Conservation (phyloP, 2,329 filamentous ascomycete genomes). For the Laburnicola sp. region DNA sequence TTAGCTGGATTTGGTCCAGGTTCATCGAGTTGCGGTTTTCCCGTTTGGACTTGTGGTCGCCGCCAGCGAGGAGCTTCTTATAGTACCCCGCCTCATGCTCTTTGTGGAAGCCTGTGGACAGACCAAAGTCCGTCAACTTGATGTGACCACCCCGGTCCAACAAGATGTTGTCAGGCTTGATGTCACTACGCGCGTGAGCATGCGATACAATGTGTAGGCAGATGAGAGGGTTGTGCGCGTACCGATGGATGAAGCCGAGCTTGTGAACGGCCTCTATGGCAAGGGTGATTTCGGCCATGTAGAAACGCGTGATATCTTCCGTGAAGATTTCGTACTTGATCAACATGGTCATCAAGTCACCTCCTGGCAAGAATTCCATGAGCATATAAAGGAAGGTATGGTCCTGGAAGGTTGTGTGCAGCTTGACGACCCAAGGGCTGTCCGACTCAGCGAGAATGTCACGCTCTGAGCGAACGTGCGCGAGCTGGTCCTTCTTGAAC, state of each 20-base stretch:
- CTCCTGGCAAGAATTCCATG: conserved; percentile 98
- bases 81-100: conserved; percentile 98
- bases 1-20: conserved; percentile 96
- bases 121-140: conserved; percentile 96
- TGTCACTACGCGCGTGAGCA: conserved; percentile 67
- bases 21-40: conserved; percentile 88
- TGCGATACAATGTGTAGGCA: neutral
- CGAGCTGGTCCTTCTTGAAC: conserved; percentile 98
- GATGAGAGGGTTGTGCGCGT: conserved; percentile 40
- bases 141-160: conserved; percentile 94
- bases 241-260: conserved; percentile 97
- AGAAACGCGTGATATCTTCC: conserved; percentile 97
- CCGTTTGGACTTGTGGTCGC: conserved; percentile 49
- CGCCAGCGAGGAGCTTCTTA: conserved; percentile 85
- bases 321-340: conserved; percentile 99
- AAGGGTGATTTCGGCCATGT: conserved; percentile 96
- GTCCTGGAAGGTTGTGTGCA: conserved; percentile 98
- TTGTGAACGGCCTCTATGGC: conserved; percentile 99
- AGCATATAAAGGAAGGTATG: conserved; percentile 96
- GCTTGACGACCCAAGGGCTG: conserved; percentile 98
- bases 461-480: conserved; percentile 94
- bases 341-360: conserved; percentile 99
- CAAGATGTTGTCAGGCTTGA: conserved; percentile 98
- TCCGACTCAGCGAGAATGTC: conserved; percentile 99
- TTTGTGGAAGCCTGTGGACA: conserved; percentile 97